Base-by-base conservation (phyloP, 2,329 filamentous ascomycete genomes). In the Fonsecaea pugnacius region DNA sequence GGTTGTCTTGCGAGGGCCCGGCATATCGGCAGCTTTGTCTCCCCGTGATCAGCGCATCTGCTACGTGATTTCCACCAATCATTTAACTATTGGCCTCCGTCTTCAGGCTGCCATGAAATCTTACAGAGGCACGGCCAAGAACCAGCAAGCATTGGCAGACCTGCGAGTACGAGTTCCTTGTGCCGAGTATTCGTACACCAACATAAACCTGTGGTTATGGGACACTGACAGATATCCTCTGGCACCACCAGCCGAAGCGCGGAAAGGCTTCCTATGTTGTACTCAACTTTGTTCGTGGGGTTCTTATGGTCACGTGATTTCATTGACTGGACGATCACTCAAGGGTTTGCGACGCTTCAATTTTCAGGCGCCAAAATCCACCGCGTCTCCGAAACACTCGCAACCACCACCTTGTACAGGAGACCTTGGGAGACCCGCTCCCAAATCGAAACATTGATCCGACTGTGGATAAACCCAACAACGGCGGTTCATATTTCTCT, bases 301-400 rank as follows among this genome's bases (percentile, higher is more conserved):
- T 21, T 12, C 43, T 12, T 27, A 24, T 48, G 1, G 18, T 9
- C 43, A 48, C 43, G 43, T 48, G 43, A 48, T 1, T 14, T 2
- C 18, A 21, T 9, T 27, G 21, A 48, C 7, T 48, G 43, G 8
- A 18, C 43, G 43, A 48, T 48, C 43, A 48, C 18, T 48, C 4
- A 3, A 27, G 43, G 6, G 18, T 48, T 24, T 48, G 18, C 12
- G 21, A 48, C 43, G 43, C 43, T 48, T 48, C 43, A 48, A 48
- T 48, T 24, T 27, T 48, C 43, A 48, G 43, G 43, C 43, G 43
- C 30, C 7, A 60, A 61, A 32, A 50, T 56, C 27, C 30, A 24
- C 63, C 58, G 57, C 33, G 62, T 3, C 38, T 48, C 50, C 61
- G 61, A 64, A 64, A 64, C 61, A 60, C 50, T 36, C 35, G 27